A percentile compares a stretch with the other conserved stretches of the same genome.
These are phyloP conservation scores for Bryoglossum gracile DNA, from an alignment of 495 filamentous ascomycete genomes.

Conservation along the genomic window DNA sequence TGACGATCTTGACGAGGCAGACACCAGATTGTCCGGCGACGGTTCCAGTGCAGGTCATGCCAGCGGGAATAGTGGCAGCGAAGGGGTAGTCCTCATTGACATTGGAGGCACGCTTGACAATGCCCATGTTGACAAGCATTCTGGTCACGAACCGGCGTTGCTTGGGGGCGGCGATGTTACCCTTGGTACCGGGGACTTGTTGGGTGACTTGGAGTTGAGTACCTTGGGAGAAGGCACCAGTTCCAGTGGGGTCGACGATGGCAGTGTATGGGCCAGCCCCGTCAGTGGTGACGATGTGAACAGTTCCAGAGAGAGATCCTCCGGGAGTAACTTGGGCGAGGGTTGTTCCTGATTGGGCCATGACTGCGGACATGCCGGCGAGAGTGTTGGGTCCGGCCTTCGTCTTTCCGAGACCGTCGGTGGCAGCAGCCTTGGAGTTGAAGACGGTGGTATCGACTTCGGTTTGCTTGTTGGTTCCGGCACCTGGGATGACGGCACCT, in stretches of 20 bases:
- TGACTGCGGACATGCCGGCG: conserved; percentile 23
- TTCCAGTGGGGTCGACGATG: conserved; percentile 31
- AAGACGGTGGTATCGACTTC: conserved; percentile 27
- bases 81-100: conserved; percentile 32
- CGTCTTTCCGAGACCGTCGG: conserved; percentile 24
- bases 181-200: conserved; percentile 26
- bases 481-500: conserved; percentile 21
- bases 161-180: conserved; percentile 27
- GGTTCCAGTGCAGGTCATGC: conserved; percentile 30
- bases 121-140: conserved; percentile 21
- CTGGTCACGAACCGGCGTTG: conserved; percentile 23
- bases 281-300: conserved; percentile 35
- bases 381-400: conserved; percentile 21
- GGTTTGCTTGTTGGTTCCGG: conserved; percentile 21
- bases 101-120: conserved; percentile 29
- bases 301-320: conserved; percentile 30
- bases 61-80: conserved; percentile 27
- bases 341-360: conserved; percentile 29
- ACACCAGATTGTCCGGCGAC: conserved; percentile 26
- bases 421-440: conserved; percentile 13
- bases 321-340: conserved; percentile 31
- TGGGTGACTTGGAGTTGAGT: conserved; percentile 20
- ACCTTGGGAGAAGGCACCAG: conserved; percentile 27
- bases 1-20: conserved; percentile 35
- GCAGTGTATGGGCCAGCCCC: conserved; percentile 34